These are phyloP conservation scores for Diversispora eburnea DNA, from an alignment of 192 early-diverging fungal genomes.

Conservation along the genomic window DNA sequence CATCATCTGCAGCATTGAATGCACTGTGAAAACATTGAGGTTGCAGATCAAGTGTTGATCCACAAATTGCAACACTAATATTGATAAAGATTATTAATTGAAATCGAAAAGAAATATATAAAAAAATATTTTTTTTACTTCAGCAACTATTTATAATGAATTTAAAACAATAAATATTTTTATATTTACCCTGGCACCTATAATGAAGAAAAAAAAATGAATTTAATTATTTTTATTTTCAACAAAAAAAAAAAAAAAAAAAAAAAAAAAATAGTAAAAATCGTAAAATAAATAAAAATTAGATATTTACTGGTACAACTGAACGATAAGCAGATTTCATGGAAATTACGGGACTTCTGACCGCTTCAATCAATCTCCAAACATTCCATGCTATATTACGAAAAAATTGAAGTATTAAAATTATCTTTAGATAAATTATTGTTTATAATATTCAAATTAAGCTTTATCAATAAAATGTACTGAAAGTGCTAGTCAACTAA, in stretches of 20 bases:
- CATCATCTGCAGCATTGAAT: conserved; percentile 20
- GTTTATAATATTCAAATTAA: too few species aligned
- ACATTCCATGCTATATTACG: conserved; percentile 11
- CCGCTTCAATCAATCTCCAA: conserved; percentile 13
- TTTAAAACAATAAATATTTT: too few species aligned
- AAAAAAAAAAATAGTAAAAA: neutral
- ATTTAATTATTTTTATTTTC: neutral
- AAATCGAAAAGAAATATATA: too few species aligned
- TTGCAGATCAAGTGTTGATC: neutral
- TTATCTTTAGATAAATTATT: too few species aligned
- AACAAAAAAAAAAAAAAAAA: too few species aligned
- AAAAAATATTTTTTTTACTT: too few species aligned
- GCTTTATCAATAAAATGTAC: too few species aligned
- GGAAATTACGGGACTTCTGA: conserved; percentile 2
- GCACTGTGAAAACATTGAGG: conserved; percentile 7
- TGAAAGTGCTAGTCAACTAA: too few species aligned
- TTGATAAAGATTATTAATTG: too few species aligned
- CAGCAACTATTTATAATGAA: too few species aligned
- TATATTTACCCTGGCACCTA: conserved; percentile 12
- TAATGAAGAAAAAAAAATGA: neutral
- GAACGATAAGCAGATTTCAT: neutral
- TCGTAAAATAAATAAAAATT: neutral
- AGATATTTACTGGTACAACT: neutral
- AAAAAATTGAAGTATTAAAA: neutral
- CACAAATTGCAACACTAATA: neutral